Percentiles rank a stretch among this genome's conserved stretches.
These are phyloP conservation scores for Rhodotorula glutinis DNA, from an alignment of 1,284 basidiomycete genomes.

Conservation along the genomic window DNA sequence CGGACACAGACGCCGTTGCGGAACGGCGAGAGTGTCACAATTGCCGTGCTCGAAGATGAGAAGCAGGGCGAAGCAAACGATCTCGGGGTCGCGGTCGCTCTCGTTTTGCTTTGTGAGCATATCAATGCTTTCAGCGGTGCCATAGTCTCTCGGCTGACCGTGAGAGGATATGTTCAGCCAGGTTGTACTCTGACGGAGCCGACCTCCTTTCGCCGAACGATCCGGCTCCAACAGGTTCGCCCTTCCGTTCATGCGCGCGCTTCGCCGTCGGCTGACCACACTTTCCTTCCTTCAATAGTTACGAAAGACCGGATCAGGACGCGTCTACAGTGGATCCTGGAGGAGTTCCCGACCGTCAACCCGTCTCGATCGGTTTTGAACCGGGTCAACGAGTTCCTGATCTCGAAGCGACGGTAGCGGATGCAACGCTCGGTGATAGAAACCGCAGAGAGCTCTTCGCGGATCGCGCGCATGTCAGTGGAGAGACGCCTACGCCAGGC, in stretches of 20 bases:
- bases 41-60: constrained; percentile 4
- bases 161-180: constrained; percentile 1
- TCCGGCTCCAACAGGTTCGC: background rate
- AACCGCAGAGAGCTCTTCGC: no score
- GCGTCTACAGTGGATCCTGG: constrained; percentile 41
- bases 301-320: constrained; percentile 34
- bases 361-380: constrained; percentile 40
- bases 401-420: constrained; percentile 13
- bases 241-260: background rate
- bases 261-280: background rate
- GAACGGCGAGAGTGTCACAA: background rate
- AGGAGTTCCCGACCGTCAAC: constrained; percentile 35
- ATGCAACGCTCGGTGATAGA: no score
- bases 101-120: constrained; percentile 27
- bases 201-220: background rate
- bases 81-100: constrained; percentile 25
- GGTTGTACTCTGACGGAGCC: constrained; percentile 19
- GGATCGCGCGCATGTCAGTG: background rate
- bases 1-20: background rate
- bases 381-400: constrained; percentile 38
- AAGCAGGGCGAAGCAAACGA: constrained; percentile 36
- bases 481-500: constrained; percentile 20
- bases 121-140: no score
- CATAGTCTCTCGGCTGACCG: background rate
- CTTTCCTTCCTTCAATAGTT: background rate